Conservation (phyloP, 1,139 yeast species). For the Lodderomyces elongisporus region DNA sequence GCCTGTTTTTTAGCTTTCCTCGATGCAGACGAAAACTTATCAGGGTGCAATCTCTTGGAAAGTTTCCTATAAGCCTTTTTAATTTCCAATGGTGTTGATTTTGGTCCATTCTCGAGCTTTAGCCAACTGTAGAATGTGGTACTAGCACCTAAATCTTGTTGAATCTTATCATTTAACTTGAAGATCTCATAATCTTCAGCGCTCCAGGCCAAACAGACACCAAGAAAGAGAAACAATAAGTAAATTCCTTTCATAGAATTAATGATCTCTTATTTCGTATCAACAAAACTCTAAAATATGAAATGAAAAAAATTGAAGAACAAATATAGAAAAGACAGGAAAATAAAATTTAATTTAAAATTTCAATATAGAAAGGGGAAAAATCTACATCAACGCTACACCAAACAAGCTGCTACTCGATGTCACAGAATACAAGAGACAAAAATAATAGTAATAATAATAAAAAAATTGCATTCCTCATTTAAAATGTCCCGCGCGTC, state of each 20-base stretch:
- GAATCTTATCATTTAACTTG: slow-evolving; percentile 62
- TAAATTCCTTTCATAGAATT: slow-evolving; percentile 5
- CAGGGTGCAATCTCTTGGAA: slow-evolving; percentile 78
- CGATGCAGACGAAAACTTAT: slow-evolving; percentile 49
- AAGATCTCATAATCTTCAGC: slow-evolving; percentile 79
- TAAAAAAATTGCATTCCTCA: too few relatives aligned
- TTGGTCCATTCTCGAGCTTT: slow-evolving; percentile 45
- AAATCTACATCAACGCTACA: too few relatives aligned
- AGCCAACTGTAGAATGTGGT: slow-evolving; percentile 69
- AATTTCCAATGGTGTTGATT: slow-evolving; percentile 59
- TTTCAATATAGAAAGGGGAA: too few relatives aligned
- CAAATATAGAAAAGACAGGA: too few relatives aligned
- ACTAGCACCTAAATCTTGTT: slow-evolving; percentile 56
- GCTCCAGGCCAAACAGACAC: slow-evolving; percentile 30
- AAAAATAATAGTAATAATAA: too few relatives aligned
- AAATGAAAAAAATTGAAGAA: too few relatives aligned
- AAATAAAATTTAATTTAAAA: too few relatives aligned
- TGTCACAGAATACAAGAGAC: too few relatives aligned
- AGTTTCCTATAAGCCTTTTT: slow-evolving; percentile 69
- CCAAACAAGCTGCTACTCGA: too few relatives aligned
- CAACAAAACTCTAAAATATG: too few relatives aligned
- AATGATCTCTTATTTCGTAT: too few relatives aligned
- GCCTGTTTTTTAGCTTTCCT: slow-evolving; percentile 41
- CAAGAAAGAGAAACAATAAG: slow-evolving; percentile 13
- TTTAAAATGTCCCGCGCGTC: too few relatives aligned